Base-by-base conservation (phyloP, 148 eudicot species). In the Vaccinium darrowii region DNA sequence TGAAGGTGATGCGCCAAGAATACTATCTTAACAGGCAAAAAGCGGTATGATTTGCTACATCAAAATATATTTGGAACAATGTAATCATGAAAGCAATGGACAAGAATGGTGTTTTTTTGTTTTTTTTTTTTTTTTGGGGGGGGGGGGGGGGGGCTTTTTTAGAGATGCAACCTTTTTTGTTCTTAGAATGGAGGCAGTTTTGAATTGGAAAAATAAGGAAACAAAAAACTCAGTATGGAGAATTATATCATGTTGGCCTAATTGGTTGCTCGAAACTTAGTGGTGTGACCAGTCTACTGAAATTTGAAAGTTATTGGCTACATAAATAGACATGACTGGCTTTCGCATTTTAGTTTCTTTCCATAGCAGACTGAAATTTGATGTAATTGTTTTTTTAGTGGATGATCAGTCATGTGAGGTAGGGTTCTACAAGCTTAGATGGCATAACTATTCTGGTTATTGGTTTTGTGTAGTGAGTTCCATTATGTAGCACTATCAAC, bases 1-100 rank as follows among this genome's bases (percentile, higher is more conserved):
- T 97, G 50, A 97, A 94, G 93, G 98, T 97, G 90, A 95, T 97
- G 99, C 98, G 98, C 72, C 99, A 97, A 86, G 99, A 97, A 82
- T 93, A 87, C 84, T 97, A 97, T 87, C 94, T 97, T 82, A 91
- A 83, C 89, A 94, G 95, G 81, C 99, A 97, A 88, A 97, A 97
- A 87, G 90, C 88, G 92, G 99, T 97, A 94, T 74, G 98, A 72
- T 75, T 23, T 33, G 49, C 75, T 63, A 25, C 62, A 56, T 52
- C 51, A 67, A 39, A 33, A 10, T 86, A 49, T 67, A 19, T 43
- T 81, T 76, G 50, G 16, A 14, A 25, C 43, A 16, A 9, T n/a
- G 52, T 56, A 62, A 8, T 76, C 49, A 58, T 8, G 39, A 33
- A 51, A 74, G 13, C 16, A 19, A 23, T 9, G 4, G 12, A 33